Conservation (phyloP, 345 rosid species). For the Boechera stricta region DNA sequence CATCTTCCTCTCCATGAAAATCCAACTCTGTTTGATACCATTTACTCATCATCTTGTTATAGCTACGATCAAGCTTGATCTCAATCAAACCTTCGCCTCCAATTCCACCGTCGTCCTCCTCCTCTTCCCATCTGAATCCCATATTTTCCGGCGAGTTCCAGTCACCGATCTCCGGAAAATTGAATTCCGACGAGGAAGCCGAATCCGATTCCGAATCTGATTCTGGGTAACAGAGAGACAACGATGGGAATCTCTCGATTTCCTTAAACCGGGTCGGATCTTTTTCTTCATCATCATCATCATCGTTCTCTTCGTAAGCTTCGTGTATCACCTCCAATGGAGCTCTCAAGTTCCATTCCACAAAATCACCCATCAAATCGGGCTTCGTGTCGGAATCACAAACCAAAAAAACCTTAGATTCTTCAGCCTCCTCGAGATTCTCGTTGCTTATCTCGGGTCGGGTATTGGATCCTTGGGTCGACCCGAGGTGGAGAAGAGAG, state of each 20-base stretch:
- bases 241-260: conserved; percentile 53
- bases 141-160: conserved; percentile 52
- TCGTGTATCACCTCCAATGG: conserved; percentile 88
- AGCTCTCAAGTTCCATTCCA: conserved; percentile 79
- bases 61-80: conserved; percentile 51
- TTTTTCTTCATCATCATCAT: conserved; percentile 30
- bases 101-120: conserved; percentile 50
- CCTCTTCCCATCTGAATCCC: conserved; percentile 63
- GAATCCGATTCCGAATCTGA: conserved; percentile 60
- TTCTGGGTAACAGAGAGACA: conserved; percentile 69
- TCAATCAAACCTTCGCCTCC: conserved; percentile 58
- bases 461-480: conserved; percentile 29
- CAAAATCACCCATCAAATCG: conserved; percentile 49
- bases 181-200: conserved; percentile 54
- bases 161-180: conserved; percentile 40
- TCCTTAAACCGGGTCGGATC: conserved; percentile 31
- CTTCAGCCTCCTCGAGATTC: conserved; percentile 5
- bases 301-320: conserved; percentile 54
- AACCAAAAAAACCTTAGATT: conserved; percentile 7
- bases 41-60: conserved; percentile 8
- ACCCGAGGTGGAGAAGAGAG: conserved; percentile 62
- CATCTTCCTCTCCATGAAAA: conserved; percentile 71
- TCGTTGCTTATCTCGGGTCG: conserved; percentile 6
- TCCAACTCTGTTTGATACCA: conserved; percentile 43
- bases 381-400: conserved; percentile 27